These are phyloP conservation scores for Fusarium sp. DNA, from an alignment of 2,329 filamentous ascomycete genomes.

Conservation along the genomic window DNA sequence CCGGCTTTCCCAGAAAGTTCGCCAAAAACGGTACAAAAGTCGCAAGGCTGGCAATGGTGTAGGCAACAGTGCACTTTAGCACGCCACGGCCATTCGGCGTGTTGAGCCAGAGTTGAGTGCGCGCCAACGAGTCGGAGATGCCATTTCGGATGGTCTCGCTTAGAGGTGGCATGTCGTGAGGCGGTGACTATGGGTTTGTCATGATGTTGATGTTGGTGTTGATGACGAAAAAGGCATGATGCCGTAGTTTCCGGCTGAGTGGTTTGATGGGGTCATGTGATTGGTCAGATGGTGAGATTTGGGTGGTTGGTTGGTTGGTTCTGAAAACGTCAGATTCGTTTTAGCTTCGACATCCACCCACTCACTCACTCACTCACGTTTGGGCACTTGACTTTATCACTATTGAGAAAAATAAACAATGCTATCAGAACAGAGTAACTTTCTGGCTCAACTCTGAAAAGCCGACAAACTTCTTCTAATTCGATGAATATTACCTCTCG, in stretches of 20 bases:
- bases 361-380: neutral
- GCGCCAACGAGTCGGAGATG: constrained; percentile 54
- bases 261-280: constrained; percentile 14
- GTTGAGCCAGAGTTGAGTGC: constrained; percentile 65
- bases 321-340: neutral
- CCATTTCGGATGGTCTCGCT: constrained; percentile 19
- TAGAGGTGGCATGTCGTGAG: constrained; percentile 13
- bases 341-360: neutral
- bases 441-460: rapidly evolving
- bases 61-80: constrained; percentile 91
- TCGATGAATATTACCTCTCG: neutral
- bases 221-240: neutral
- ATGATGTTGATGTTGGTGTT: constrained; percentile 13
- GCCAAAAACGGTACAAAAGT: constrained; percentile 83
- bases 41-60: constrained; percentile 84
- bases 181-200: neutral
- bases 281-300: constrained; percentile 2
- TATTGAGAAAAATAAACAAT: neutral
- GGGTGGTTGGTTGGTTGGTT: constrained; percentile 1
- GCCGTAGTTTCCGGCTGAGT: constrained; percentile 5
- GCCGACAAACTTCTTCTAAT: too few relatives aligned
- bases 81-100: constrained; percentile 82
- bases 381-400: neutral
- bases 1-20: constrained; percentile 79
- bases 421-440: too few relatives aligned